Conservation (phyloP, 768 basidiomycete species). For the Boletus pseudo-olivaceus region DNA sequence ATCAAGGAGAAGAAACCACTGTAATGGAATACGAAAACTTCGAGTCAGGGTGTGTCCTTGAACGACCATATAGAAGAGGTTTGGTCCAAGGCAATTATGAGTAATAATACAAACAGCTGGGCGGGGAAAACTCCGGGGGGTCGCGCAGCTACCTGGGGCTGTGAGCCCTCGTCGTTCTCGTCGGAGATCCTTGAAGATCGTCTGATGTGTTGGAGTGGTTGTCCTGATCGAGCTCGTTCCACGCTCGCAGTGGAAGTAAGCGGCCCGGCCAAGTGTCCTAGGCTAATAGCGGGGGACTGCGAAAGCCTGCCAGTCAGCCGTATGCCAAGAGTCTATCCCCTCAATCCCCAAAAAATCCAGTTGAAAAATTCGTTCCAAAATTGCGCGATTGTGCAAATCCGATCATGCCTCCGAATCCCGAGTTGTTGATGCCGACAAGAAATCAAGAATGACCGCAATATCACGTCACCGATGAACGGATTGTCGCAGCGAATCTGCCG, state of each 20-base stretch:
- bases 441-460: constrained; percentile 16
- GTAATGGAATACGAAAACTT: constrained; percentile 20
- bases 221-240: constrained; percentile 22
- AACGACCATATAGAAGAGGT: constrained; percentile 16
- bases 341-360: constrained; percentile 17
- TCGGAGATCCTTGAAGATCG: constrained; percentile 27
- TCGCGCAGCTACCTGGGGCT: constrained; percentile 20
- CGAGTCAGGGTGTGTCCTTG: constrained; percentile 19
- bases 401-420: constrained; percentile 22
- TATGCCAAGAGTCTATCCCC: constrained; percentile 17
- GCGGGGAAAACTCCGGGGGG: constrained; percentile 4
- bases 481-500: constrained; percentile 30
- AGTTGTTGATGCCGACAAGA: constrained; percentile 31
- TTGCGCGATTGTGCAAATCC: constrained; percentile 23
- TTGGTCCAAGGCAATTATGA: constrained; percentile 32
- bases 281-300: constrained; percentile 8
- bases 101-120: constrained; percentile 32
- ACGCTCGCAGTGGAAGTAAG: constrained; percentile 20
- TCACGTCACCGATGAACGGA: constrained; percentile 31
- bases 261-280: constrained; percentile 8
- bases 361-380: constrained; percentile 28
- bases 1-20: constrained; percentile 12
- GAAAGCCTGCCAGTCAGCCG: constrained; percentile 12
- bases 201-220: constrained; percentile 12
- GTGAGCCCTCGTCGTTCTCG: constrained; percentile 14